phyloP scores from a whole-genome alignment of 768 basidiomycete genomes.

The Tephrocybe sp. region DNA sequence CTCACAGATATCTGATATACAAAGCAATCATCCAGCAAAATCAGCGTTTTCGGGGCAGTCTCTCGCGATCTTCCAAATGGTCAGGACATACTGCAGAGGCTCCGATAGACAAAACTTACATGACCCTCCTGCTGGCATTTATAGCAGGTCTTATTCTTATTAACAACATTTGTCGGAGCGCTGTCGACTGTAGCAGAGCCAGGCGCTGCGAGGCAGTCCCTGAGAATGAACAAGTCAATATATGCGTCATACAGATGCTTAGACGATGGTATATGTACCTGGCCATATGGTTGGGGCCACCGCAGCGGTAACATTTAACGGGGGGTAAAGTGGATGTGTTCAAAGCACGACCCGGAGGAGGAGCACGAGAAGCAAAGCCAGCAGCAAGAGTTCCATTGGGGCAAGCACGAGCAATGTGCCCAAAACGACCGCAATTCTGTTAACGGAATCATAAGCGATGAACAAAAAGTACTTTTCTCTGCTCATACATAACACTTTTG shows the following conservation, averaged over 20 bases:
- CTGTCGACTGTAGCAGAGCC: slow-evolving; percentile 57
- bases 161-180: slow-evolving; percentile 38
- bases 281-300: slow-evolving; percentile 86
- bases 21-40: slow-evolving; percentile 39
- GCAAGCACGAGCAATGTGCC: slow-evolving; percentile 80
- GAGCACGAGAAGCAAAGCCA: slow-evolving; percentile 61
- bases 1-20: background rate
- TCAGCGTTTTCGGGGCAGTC: slow-evolving; percentile 60
- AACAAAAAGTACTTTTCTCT: background rate
- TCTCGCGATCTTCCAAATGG: slow-evolving; percentile 50
- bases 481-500: slow-evolving; percentile 82
- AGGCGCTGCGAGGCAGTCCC: slow-evolving; percentile 80
- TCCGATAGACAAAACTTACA: slow-evolving; percentile 42
- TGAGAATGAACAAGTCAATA: slow-evolving; percentile 22
- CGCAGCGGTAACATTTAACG: slow-evolving; percentile 88
- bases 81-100: slow-evolving; percentile 4
- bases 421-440: slow-evolving; percentile 78
- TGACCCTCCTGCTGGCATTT: slow-evolving; percentile 88
- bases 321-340: slow-evolving; percentile 77
- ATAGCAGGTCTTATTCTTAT: slow-evolving; percentile 80
- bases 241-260: slow-evolving; percentile 2
- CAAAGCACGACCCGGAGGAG: slow-evolving; percentile 71
- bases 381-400: slow-evolving; percentile 43
- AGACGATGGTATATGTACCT: slow-evolving; percentile 38
- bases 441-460: slow-evolving; percentile 7